These are phyloP conservation scores for Orobanche coerulescens DNA, from an alignment of 257 asterid genomes.

Conservation along the genomic window DNA sequence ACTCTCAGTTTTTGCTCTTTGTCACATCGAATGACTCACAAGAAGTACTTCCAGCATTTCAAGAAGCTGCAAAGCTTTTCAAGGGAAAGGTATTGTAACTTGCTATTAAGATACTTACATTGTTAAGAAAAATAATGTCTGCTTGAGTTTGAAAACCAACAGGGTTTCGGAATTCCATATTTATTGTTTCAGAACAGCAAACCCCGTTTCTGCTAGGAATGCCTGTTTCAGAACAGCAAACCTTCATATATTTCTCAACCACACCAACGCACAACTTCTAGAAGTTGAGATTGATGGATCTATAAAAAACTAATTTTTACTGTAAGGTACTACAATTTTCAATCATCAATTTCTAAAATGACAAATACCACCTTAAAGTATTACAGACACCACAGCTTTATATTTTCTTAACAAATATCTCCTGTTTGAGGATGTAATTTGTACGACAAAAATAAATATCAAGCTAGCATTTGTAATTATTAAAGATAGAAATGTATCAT, in stretches of 20 bases:
- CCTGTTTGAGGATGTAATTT: no score
- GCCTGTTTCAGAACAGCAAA: not conserved
- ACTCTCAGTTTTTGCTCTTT: slow-evolving; percentile 72
- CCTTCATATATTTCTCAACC: not conserved
- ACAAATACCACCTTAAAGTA: no score
- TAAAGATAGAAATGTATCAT: not conserved
- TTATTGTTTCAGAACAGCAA: not conserved
- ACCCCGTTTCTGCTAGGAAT: not conserved
- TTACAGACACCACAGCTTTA: no score
- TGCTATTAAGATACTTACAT: not conserved
- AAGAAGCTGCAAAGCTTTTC: slow-evolving; percentile 86
- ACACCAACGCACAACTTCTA: not conserved
- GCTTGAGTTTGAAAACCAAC: slow-evolving; percentile 1
- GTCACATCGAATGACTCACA: slow-evolving; percentile 46
- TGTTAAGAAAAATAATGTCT: not conserved
- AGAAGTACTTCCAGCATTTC: slow-evolving; percentile 51
- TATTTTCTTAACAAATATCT: no score
- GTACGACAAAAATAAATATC: no score
- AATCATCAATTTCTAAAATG: no score
- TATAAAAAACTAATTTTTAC: not conserved
- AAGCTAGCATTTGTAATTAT: no score
- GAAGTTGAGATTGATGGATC: slow-evolving; percentile 1
- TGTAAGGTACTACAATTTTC: not conserved
- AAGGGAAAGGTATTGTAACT: slow-evolving; percentile 70
- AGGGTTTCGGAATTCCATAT: slow-evolving; percentile 8